phyloP scores from a whole-genome alignment of 2,329 filamentous ascomycete species.

The Cryphonectria radicalis region DNA sequence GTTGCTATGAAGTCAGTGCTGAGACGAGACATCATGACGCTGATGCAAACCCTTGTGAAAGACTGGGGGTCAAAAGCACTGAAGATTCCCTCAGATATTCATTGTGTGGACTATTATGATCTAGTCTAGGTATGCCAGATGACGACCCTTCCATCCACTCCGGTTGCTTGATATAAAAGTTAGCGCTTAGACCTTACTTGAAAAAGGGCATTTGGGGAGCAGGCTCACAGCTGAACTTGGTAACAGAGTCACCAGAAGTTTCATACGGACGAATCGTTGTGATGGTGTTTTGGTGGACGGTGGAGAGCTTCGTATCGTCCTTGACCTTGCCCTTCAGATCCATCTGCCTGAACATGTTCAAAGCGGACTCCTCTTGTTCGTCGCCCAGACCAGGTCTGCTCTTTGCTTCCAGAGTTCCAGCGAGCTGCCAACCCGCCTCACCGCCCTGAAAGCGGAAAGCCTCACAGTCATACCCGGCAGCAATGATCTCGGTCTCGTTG shows the following conservation, averaged over 20 bases:
- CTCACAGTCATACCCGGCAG: slow-evolving; percentile 88
- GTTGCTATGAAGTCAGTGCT: slow-evolving; percentile 21
- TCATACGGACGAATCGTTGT: slow-evolving; percentile 81
- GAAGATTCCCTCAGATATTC: slow-evolving; percentile 18
- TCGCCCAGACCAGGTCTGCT: slow-evolving; percentile 63
- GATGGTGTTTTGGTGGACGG: slow-evolving; percentile 95
- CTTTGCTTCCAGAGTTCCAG: slow-evolving; percentile 80
- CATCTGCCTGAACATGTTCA: slow-evolving; percentile 99
- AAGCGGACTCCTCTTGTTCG: slow-evolving; percentile 81
- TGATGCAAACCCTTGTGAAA: slow-evolving; percentile 22
- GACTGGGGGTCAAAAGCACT: slow-evolving; percentile 19
- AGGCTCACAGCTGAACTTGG: slow-evolving; percentile 84
- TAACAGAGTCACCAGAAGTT: slow-evolving; percentile 64
- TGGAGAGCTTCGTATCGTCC: slow-evolving; percentile 93
- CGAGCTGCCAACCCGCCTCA: slow-evolving; percentile 80
- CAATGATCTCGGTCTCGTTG: slow-evolving; percentile 89
- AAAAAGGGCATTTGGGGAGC: slow-evolving; percentile 30
- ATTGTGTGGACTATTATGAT: slow-evolving; percentile 30
- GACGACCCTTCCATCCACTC: slow-evolving; percentile 81
- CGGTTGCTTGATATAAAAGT: slow-evolving; percentile 63
- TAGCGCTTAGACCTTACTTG: slow-evolving; percentile 32
- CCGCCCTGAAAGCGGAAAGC: slow-evolving; percentile 86
- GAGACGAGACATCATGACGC: slow-evolving; percentile 23
- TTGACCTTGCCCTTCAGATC: slow-evolving; percentile 92
- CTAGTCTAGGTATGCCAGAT: slow-evolving; percentile 69